Conservation (phyloP, 805 yeast genomes). For the Zygotorulaspora chibaensis region DNA sequence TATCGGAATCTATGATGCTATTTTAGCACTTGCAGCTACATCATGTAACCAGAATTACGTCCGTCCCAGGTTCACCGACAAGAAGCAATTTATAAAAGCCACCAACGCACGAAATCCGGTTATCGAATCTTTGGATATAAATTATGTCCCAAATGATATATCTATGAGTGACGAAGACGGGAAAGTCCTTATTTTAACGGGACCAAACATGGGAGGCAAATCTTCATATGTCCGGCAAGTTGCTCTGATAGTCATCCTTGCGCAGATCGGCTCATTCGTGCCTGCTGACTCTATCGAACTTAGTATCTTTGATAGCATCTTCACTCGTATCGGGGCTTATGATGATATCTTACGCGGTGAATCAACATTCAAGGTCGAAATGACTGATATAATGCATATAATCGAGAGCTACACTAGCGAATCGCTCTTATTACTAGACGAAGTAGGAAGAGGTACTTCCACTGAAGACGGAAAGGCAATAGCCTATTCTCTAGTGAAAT, state of each 20-base stretch:
- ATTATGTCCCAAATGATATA: constrained; percentile 66
- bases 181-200: constrained; percentile 59
- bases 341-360: constrained; percentile 72
- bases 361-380: constrained; percentile 91
- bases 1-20: constrained; percentile 59
- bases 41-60: constrained; percentile 45
- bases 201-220: constrained; percentile 63
- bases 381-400: constrained; percentile 90
- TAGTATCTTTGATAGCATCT: constrained; percentile 61
- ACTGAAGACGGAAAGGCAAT: constrained; percentile 78
- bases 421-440: constrained; percentile 86
- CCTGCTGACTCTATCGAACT: constrained; percentile 50
- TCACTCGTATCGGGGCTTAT: constrained; percentile 73
- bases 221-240: constrained; percentile 53
- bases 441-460: constrained; percentile 90
- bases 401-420: constrained; percentile 71
- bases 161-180: constrained; percentile 43
- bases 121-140: constrained; percentile 45
- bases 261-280: constrained; percentile 54
- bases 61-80: constrained; percentile 49
- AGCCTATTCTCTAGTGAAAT: constrained; percentile 66
- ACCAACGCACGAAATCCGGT: constrained; percentile 63
- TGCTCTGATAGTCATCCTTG: constrained; percentile 46
- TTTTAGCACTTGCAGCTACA: constrained; percentile 61
- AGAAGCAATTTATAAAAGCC: constrained; percentile 45